Evolutionary conservation across 1,284 basidiomycete genomes (phyloP), one percentile per base, ranked within the genome.

Genomic region (Garcileccinum viscosum): DNA sequence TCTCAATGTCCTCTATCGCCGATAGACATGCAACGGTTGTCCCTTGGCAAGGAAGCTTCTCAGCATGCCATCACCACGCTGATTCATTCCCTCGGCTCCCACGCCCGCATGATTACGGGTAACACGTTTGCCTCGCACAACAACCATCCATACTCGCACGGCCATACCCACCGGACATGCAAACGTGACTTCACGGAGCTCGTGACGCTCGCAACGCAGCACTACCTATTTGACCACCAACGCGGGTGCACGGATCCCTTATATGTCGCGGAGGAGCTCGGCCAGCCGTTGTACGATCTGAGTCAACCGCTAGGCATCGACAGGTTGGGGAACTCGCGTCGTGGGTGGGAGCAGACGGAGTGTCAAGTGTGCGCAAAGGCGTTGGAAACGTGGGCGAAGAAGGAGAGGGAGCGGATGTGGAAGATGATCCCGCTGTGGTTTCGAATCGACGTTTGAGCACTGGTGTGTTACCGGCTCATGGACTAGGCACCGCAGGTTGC

Each of bases 161-260:
- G 78, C 17, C 83, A 40, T 86, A 88, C 27, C 82, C 90, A 24
- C 87, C 89, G 64, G 22, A 89, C 87, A 14, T 93, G 92, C 77
- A 85, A 89, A 68, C 91, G 91, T 73, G 92, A 93, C 76, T 92
- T 93, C 69, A 84, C 85, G 5, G 92, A 93, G 78, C 86, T 93
- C 40, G 89, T 92, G n/a, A 88, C 90, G 66, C 85, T 93, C n/a
- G 92, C 92, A 19, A 93, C 92, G 37, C 91, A 93, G 75, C 92
- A 93, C 75, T 93, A 93, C 74, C 82, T 93, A 17, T 91, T 93
- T 77, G 92, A 93, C 77, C 84, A 89, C 44, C 91, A 92, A 76
- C 84, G 89, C n/a, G 92, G 92, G n/a, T 89, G 85, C 70, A 84
- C 83, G 69, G 92, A 93, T 75, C 92, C 92, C 7, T 82, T 93